Percentiles rank a stretch among this genome's conserved stretches.
phyloP scores from a whole-genome alignment of 495 filamentous ascomycete genomes.

The Neurospora sp. region DNA sequence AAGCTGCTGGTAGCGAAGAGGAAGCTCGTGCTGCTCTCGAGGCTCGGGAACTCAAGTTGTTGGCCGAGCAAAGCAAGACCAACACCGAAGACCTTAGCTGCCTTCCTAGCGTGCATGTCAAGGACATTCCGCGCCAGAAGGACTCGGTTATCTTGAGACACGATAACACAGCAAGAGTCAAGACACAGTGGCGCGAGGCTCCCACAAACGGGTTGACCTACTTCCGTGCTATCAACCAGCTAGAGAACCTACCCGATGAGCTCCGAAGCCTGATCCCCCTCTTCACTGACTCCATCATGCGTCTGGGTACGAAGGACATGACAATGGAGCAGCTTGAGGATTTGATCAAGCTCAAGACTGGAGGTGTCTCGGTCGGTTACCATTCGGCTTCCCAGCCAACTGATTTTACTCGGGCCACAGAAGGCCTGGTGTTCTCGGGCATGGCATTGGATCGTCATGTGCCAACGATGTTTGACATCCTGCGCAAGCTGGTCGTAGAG shows the following conservation, averaged over 20 bases:
- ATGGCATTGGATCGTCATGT: conserved; percentile 84
- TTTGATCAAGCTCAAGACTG: conserved; percentile 89
- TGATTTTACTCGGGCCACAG: conserved; percentile 56
- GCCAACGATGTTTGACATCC: conserved; percentile 77
- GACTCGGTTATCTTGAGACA: conserved; percentile 60
- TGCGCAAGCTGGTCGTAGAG: conserved; percentile 69
- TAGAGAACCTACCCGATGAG: conserved; percentile 74
- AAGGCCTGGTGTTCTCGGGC: conserved; percentile 75
- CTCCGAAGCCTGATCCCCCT: conserved; percentile 77
- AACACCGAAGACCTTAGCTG: conserved; percentile 75
- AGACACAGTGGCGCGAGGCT: conserved; percentile 82
- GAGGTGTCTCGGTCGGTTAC: conserved; percentile 75
- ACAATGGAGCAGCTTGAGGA: conserved; percentile 94
- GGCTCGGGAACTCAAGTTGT: conserved; percentile 66
- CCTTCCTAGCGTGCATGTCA: conserved; percentile 75
- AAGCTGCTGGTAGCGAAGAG: conserved; percentile 57
- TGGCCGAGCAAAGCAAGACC: conserved; percentile 72
- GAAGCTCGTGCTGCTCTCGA: conserved; percentile 59
- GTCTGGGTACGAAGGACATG: conserved; percentile 75
- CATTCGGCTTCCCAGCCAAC: conserved; percentile 65
- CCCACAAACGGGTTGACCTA: conserved; percentile 95
- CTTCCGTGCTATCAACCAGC: conserved; percentile 75
- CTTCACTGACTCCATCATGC: conserved; percentile 87
- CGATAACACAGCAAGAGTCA: conserved; percentile 52
- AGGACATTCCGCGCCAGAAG: conserved; percentile 74